phyloP scores from a whole-genome alignment of 192 early-diverging fungal species.

The Rhizoclosmatium globosum region DNA sequence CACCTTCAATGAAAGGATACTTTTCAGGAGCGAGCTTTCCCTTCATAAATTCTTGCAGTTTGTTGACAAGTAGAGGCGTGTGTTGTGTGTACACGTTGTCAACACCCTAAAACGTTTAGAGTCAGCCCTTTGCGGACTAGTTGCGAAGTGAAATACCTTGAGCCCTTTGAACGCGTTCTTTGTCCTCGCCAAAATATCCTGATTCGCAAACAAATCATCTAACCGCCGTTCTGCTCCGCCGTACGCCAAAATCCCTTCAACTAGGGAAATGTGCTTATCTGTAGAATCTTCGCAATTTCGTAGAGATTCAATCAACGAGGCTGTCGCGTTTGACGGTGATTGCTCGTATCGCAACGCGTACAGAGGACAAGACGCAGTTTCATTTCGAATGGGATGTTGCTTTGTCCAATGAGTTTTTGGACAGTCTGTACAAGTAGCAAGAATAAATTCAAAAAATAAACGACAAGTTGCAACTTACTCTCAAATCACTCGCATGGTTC shows the following conservation, averaged over 20 bases:
- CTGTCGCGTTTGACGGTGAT: slow-evolving; percentile 72
- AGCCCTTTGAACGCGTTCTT: slow-evolving; percentile 93
- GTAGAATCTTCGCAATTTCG: slow-evolving; percentile 70
- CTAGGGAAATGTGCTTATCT: slow-evolving; percentile 75
- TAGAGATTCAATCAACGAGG: slow-evolving; percentile 78
- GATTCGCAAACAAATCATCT: slow-evolving; percentile 89
- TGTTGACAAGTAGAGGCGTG: slow-evolving; percentile 82
- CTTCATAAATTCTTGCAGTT: slow-evolving; percentile 80
- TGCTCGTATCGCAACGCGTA: slow-evolving; percentile 96
- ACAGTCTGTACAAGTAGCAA: slow-evolving; percentile 53
- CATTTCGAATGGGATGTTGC: slow-evolving; percentile 72
- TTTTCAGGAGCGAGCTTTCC: slow-evolving; percentile 77
- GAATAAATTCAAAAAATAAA: not conserved
- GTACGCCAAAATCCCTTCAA: slow-evolving; percentile 79
- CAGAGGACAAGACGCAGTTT: slow-evolving; percentile 84
- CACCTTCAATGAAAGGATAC: slow-evolving; percentile 82
- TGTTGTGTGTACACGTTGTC: slow-evolving; percentile 99
- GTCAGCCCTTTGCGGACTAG: not conserved
- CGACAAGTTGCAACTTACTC: slow-evolving; percentile 52
- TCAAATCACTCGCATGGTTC: slow-evolving; percentile 85
- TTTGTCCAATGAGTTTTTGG: slow-evolving; percentile 73
- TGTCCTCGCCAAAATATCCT: slow-evolving; percentile 84
- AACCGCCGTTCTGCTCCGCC: slow-evolving; percentile 81
- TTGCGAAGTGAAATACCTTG: slow-evolving; percentile 54
- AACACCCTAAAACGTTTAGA: slow-evolving; percentile 68